These are phyloP conservation scores for Diaporthe citrichinensis DNA, from an alignment of 2,329 filamentous ascomycete genomes.

Conservation along the genomic window DNA sequence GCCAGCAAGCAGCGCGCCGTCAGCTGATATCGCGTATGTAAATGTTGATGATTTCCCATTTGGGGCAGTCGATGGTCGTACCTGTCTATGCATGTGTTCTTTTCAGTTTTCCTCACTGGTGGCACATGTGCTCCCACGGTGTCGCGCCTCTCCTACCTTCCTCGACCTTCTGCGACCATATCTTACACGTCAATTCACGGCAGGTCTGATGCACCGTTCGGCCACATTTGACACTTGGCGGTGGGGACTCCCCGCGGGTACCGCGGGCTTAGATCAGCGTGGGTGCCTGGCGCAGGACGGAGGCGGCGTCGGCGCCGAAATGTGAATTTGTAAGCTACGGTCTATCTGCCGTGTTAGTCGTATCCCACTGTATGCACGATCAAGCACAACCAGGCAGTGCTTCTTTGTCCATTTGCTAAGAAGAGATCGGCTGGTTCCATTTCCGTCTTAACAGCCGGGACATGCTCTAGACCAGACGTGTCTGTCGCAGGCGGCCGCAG, in stretches of 20 bases:
- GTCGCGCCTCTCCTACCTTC: not conserved
- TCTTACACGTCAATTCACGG: not conserved
- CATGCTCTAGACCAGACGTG: not conserved
- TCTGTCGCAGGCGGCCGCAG: not conserved
- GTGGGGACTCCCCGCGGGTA: not conserved
- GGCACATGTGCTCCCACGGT: not conserved
- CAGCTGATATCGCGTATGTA: not conserved
- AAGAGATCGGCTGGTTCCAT: not conserved
- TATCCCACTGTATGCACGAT: not conserved
- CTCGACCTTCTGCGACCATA: not conserved
- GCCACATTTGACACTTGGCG: not conserved
- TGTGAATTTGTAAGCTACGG: slow-evolving; percentile 12
- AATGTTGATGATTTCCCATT: too few relatives aligned
- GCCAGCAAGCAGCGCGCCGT: not conserved
- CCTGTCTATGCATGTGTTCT: not conserved
- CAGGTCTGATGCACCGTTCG: not conserved
- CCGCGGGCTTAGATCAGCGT: not conserved
- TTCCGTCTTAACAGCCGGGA: not conserved
- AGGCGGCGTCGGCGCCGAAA: not conserved
- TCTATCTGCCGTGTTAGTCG: too few relatives aligned
- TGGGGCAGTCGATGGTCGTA: not conserved
- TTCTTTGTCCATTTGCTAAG: not conserved
- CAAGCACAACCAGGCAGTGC: not conserved
- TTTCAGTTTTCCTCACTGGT: not conserved
- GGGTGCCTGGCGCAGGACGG: not conserved